Evolutionary conservation across 2,329 filamentous ascomycete species (phyloP), one percentile per base, ranked within the genome.

Genomic region (Chalara sp.): DNA sequence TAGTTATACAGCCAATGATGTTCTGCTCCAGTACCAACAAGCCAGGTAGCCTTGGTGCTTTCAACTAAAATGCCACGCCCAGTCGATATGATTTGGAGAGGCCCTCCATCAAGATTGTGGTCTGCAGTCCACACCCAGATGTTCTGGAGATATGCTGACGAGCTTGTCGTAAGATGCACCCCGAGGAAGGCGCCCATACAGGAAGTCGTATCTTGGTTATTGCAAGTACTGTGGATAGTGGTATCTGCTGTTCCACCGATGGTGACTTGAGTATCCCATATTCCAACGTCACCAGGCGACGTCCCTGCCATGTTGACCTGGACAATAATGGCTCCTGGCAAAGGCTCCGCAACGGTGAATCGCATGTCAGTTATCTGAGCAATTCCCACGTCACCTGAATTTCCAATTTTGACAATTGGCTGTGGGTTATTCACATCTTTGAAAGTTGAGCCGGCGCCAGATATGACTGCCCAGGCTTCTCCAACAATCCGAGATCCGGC

Each of bases 61-160:
- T 55, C 47, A 13, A 55, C 44, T 12, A 55, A 48, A 4, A 32
- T 10, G 32, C 75, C 74, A 8, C 76, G 73, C 44, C 70, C 76
- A 31, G 70, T 68, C 35, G 69, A 70, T 43, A 72, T 76, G 48
- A 67, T 69, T 47, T 68, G 69, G 46, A 40, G 13, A 21, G 28
- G 10, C 3, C 37, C 48, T 1, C 49, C 51, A 28, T 56, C 51
- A 21, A 51, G 37, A 48, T 35, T 13, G 28, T 54, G 52, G 32
- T 54, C 56, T 31, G 49, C 53, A 7, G 42, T 65, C 70, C 68
- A 73, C 21, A 70, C 71, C 76, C 74, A 79, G 53, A 70, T 68
- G 54, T 76, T 78, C 59, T 81, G 77, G 44, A 80, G 68, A 56
- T 80, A 80, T 6, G 71, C 71, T 1, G 73, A 72, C 0, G 71